phyloP scores from a whole-genome alignment of 352 stramenopile genomes.

The Aphanomyces cochlioides region DNA sequence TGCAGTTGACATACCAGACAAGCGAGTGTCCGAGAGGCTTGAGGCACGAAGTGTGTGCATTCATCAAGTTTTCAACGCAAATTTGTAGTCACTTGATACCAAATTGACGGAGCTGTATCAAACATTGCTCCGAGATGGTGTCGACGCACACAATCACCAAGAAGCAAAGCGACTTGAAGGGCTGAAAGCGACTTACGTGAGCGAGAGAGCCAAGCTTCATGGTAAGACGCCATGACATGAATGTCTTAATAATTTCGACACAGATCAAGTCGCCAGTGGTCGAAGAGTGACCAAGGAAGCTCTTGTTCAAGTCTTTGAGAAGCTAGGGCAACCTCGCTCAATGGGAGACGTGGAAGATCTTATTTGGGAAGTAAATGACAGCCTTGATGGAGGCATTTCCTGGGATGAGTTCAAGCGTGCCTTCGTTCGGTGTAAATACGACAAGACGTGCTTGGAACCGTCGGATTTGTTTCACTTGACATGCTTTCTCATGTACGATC shows the following conservation, averaged over 20 bases:
- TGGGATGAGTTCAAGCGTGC: slow-evolving; percentile 75
- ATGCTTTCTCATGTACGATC: slow-evolving; percentile 84
- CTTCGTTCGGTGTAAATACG: slow-evolving; percentile 59
- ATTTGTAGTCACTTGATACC: slow-evolving; percentile 6
- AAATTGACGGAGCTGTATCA: slow-evolving; percentile 23
- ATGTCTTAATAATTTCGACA: background rate
- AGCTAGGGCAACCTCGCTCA: slow-evolving; percentile 41
- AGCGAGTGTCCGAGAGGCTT: slow-evolving; percentile 58
- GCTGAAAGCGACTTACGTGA: slow-evolving; percentile 22
- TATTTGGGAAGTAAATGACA: slow-evolving; percentile 80
- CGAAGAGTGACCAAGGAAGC: slow-evolving; percentile 51
- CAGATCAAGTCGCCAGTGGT: slow-evolving; percentile 40
- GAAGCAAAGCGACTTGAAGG: background rate
- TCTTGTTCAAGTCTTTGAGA: slow-evolving; percentile 55
- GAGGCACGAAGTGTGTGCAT: slow-evolving; percentile 36
- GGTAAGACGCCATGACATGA: background rate
- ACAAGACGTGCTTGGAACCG: slow-evolving; percentile 63
- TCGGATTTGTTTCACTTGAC: slow-evolving; percentile 77
- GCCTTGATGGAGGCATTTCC: slow-evolving; percentile 61
- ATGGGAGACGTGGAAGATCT: slow-evolving; percentile 47
- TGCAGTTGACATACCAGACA: slow-evolving; percentile 57
- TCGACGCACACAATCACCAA: background rate
- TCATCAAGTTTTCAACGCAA: background rate
- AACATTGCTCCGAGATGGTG: background rate
- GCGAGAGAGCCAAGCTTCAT: slow-evolving; percentile 31